A percentile compares a stretch with the other conserved stretches of the same genome.
phyloP scores from a whole-genome alignment of 225 moss, liverwort and hornwort species.

The Antitrichia curtipendula region DNA sequence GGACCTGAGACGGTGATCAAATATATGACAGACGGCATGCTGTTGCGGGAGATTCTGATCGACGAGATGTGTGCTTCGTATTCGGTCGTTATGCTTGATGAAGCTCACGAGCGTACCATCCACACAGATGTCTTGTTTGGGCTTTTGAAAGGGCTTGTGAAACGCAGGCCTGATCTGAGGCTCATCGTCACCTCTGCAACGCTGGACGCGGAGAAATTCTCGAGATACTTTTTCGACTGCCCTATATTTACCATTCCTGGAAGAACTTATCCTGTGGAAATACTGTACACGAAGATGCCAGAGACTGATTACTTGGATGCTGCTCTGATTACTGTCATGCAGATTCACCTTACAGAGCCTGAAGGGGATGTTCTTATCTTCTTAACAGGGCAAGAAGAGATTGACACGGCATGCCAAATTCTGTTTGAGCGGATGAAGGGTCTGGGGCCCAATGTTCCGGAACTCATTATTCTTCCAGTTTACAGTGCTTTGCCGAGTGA shows the following conservation, averaged over 20 bases:
- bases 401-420: constrained; percentile 91
- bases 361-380: constrained; percentile 91
- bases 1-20: constrained; percentile 97
- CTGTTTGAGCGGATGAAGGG: constrained; percentile 93
- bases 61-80: constrained; percentile 76
- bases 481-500: constrained; percentile 98
- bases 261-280: constrained; percentile 78
- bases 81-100: constrained; percentile 95
- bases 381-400: constrained; percentile 96
- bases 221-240: constrained; percentile 91
- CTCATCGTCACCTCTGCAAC: constrained; percentile 98
- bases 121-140: constrained; percentile 91
- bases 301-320: constrained; percentile 95
- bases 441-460: constrained; percentile 87
- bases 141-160: constrained; percentile 74
- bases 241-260: constrained; percentile 98
- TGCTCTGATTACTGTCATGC: constrained; percentile 95
- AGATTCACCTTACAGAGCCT: constrained; percentile 92
- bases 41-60: constrained; percentile 70
- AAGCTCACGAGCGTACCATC: constrained; percentile 93
- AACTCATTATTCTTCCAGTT: constrained; percentile 85
- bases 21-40: constrained; percentile 96
- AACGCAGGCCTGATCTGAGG: constrained; percentile 79
- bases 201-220: constrained; percentile 92
- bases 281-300: constrained; percentile 75